A percentile compares a stretch with the other conserved stretches of the same genome.
These are phyloP conservation scores for Beauveria sp. DNA, from an alignment of 2,329 filamentous ascomycete species.

Conservation along the genomic window DNA sequence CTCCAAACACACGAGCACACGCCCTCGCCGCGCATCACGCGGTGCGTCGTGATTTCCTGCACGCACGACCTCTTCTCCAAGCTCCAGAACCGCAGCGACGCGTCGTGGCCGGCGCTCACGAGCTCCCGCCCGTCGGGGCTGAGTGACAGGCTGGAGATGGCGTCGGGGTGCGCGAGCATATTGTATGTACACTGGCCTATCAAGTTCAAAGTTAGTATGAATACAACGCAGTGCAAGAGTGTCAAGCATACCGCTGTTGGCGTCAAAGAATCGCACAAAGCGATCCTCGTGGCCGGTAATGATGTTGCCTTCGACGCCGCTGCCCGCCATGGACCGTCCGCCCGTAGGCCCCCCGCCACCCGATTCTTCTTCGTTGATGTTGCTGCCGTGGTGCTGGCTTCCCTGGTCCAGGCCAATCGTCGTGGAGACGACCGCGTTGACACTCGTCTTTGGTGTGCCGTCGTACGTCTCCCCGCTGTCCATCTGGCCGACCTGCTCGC, in stretches of 20 bases:
- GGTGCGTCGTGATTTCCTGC: constrained; percentile 88
- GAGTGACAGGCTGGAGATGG: constrained; percentile 84
- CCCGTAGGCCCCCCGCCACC: constrained; percentile 75
- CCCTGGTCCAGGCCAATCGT: constrained; percentile 71
- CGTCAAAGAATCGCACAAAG: constrained; percentile 95
- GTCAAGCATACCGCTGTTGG: constrained; percentile 79
- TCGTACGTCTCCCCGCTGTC: constrained; percentile 92
- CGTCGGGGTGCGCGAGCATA: constrained; percentile 92
- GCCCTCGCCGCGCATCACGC: constrained; percentile 91
- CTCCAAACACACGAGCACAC: constrained; percentile 95
- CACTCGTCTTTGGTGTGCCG: constrained; percentile 66
- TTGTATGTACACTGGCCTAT: constrained; percentile 98
- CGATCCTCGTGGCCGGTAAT: constrained; percentile 96
- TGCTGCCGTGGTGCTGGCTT: constrained; percentile 40
- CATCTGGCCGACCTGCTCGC: constrained; percentile 89
- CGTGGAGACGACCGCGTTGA: constrained; percentile 87
- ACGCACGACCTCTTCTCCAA: constrained; percentile 92
- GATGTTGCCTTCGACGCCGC: constrained; percentile 82
- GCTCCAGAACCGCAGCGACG: constrained; percentile 92
- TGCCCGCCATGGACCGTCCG: constrained; percentile 54
- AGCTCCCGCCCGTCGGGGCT: constrained; percentile 91
- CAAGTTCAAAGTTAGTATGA: constrained; percentile 12
- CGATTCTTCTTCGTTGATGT: constrained; percentile 64
- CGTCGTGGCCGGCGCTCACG: constrained; percentile 92
- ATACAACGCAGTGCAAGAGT: not conserved